phyloP scores from a whole-genome alignment of 2,329 filamentous ascomycete genomes.

The Diaporthe longicolla region DNA sequence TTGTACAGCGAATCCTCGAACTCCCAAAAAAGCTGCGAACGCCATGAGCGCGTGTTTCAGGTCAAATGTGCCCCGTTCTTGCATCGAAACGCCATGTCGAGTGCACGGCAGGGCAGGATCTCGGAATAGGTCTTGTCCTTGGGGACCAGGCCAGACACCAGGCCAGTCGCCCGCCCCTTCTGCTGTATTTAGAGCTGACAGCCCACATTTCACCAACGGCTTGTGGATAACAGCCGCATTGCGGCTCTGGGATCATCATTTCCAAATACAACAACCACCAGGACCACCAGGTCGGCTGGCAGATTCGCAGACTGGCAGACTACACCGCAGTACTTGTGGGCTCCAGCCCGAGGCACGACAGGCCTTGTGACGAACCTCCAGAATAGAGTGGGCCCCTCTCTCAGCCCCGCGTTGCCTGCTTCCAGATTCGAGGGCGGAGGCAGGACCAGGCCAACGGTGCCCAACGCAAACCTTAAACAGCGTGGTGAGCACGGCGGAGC shows the following conservation, averaged over 20 bases:
- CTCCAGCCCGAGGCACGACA: background rate
- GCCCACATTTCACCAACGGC: conserved; percentile 29
- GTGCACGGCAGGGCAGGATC: conserved; percentile 9
- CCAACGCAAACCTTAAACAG: conserved; percentile 13
- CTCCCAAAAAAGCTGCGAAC: conserved; percentile 8
- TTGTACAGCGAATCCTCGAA: conserved; percentile 14
- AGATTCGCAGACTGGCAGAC: background rate
- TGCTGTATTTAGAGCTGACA: conserved; percentile 40
- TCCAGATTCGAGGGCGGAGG: background rate
- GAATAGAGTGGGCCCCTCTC: conserved; percentile 20
- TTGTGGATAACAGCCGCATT: background rate
- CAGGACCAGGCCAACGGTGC: background rate
- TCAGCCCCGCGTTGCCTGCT: conserved; percentile 17
- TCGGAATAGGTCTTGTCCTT: conserved; percentile 15
- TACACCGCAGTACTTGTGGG: background rate
- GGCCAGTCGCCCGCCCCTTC: conserved; percentile 21
- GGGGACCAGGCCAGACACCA: conserved; percentile 4
- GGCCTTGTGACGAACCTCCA: background rate
- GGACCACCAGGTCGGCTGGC: background rate
- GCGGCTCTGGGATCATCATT: conserved; percentile 4
- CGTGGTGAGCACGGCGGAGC: background rate
- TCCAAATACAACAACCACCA: background rate
- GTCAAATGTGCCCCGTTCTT: conserved; percentile 21
- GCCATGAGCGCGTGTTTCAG: conserved; percentile 22
- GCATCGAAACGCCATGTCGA: conserved; percentile 18